A percentile compares a stretch with the other conserved stretches of the same genome.
phyloP scores from a whole-genome alignment of 441 rosid species.

The Dalechampia spathulata region DNA sequence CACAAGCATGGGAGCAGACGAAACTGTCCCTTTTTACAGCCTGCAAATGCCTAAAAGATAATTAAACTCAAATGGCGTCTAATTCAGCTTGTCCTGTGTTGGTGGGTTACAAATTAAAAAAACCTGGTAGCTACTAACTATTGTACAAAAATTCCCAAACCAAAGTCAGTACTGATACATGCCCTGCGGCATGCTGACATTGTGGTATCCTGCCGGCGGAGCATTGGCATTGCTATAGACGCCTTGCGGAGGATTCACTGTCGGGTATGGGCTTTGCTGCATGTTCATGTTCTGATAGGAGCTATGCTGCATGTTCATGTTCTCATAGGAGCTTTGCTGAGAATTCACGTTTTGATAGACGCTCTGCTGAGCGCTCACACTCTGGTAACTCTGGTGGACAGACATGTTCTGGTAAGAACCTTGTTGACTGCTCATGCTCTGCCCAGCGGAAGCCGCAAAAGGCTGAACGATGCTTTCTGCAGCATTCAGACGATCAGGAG shows the following conservation, averaged over 20 bases:
- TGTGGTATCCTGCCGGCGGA: conserved; percentile 18
- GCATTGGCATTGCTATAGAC: conserved; percentile 11
- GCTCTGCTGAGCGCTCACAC: conserved; percentile 6
- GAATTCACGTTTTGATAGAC: conserved; percentile 11
- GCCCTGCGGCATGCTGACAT: conserved; percentile 25
- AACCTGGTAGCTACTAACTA: conserved; percentile 8
- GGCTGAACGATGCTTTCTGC: conserved; percentile 18
- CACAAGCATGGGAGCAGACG: conserved; percentile 1
- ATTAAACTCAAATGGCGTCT: conserved; percentile 1
- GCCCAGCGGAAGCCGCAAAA: conserved; percentile 25
- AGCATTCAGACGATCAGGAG: conserved; percentile 23
- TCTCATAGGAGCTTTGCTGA: conserved; percentile 3
- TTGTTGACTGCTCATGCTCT: conserved; percentile 20
- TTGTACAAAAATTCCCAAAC: conserved; percentile 24
- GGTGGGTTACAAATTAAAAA: neutral
- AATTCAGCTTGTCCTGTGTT: neutral
- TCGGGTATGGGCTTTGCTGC: conserved; percentile 19
- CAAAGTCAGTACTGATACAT: conserved; percentile 29
- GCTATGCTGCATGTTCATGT: neutral
- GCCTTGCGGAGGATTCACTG: conserved; percentile 17
- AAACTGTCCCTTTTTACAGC: neutral
- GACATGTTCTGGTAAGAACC: conserved; percentile 13
- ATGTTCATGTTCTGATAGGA: conserved; percentile 17
- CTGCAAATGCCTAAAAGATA: neutral
- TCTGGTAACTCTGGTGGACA: conserved; percentile 16